These are phyloP conservation scores for Rosa hybrid DNA, from an alignment of 331 rosid genomes.

Conservation along the genomic window DNA sequence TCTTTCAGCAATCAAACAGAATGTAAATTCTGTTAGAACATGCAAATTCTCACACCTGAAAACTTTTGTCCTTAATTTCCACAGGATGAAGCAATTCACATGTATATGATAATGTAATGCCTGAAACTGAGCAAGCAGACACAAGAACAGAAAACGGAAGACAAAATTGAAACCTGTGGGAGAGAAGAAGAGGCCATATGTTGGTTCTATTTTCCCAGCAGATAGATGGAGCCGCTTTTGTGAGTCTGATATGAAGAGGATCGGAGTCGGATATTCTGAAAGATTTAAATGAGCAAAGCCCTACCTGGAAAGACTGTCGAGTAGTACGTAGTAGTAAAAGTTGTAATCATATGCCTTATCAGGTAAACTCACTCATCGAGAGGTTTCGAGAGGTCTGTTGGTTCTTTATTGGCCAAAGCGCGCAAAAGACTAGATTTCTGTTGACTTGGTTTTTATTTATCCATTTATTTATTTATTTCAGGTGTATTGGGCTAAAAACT, in stretches of 20 bases:
- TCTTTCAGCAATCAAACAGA: background rate
- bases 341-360: background rate
- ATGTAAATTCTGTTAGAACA: background rate
- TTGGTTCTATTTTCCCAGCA: background rate
- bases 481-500: no score
- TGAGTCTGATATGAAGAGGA: background rate
- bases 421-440: background rate
- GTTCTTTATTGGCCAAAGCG: background rate
- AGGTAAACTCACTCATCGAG: background rate
- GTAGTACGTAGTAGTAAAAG: background rate
- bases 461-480: no score
- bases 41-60: background rate
- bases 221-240: background rate
- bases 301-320: background rate
- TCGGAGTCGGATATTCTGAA: background rate
- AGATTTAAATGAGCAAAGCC: background rate
- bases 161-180: background rate
- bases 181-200: conserved; percentile 2
- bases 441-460: no score
- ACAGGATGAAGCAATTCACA: background rate
- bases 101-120: background rate
- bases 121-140: background rate
- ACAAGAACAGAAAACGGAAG: background rate
- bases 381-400: background rate
- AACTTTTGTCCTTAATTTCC: background rate